A percentile compares a stretch with the other conserved stretches of the same genome.
Evolutionary conservation across 1,139 yeast species (phyloP).

Genomic region (Spencermartinsiella ligniputridi): DNA sequence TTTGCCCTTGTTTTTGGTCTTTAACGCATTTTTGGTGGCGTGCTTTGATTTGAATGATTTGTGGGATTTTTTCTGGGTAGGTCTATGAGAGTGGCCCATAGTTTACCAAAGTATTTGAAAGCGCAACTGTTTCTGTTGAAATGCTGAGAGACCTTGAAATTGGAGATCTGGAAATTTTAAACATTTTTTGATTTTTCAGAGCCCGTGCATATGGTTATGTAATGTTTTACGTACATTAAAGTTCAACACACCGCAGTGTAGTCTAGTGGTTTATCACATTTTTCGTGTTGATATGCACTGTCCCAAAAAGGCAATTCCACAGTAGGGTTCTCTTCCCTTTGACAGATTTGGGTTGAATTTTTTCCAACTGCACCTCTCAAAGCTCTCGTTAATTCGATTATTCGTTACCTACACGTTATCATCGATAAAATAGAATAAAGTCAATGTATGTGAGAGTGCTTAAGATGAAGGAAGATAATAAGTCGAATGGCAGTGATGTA

Average conservation of each 20-base stretch:
- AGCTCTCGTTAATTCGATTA: too few species aligned
- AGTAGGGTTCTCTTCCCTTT: neutral
- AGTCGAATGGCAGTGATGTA: neutral
- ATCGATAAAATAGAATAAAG: neutral
- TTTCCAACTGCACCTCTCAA: neutral
- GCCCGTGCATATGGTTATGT: too few species aligned
- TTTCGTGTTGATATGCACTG: neutral
- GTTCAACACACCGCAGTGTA: neutral
- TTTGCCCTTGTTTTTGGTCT: slow-evolving; percentile 78
- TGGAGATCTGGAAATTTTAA: too few species aligned
- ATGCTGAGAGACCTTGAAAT: too few species aligned
- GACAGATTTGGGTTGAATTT: neutral
- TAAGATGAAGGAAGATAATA: too few species aligned
- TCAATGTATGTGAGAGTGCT: neutral
- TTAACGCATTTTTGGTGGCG: slow-evolving; percentile 83
- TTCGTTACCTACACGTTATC: neutral
- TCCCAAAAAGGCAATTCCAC: neutral
- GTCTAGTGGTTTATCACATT: neutral
- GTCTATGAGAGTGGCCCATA: slow-evolving; percentile 48
- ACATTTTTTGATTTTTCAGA: too few species aligned
- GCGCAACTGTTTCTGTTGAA: too few species aligned
- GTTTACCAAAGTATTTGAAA: too few species aligned
- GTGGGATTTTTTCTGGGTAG: slow-evolving; percentile 77
- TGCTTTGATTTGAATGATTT: slow-evolving; percentile 89
- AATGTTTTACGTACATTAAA: too few species aligned